Evolutionary conservation across 768 basidiomycete species (phyloP), one percentile per base, ranked within the genome.

Genomic region (Sporobolomyces phaffii): DNA sequence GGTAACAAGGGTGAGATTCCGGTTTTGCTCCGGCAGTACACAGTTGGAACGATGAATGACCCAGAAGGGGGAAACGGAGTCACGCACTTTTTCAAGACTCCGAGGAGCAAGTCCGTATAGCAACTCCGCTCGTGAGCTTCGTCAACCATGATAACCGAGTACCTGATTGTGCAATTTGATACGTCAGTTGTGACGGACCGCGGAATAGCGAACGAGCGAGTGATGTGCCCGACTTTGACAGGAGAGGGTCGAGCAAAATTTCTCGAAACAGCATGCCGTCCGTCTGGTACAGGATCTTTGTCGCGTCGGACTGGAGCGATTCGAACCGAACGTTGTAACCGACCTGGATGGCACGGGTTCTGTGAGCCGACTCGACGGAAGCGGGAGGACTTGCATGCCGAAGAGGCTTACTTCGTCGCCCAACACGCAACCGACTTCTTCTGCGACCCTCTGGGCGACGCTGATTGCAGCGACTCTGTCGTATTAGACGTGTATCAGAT

Each of bases 271-370:
- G 85, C 86, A 98, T 93, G 49, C 96, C 96, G 77, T 99, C 96
- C 36, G 96, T 99, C 84, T 98, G 84, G 77, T 98, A 99, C 45
- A 91, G 83, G 77, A 99, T 90, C 31, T 90, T 83, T 2, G 96
- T 98, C 33, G 87, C 84, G 73, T 89, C 90, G 75, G 84, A 84
- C 74, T 87, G 89, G 58, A 94, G 85, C 72, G 96, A 91, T 77
- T 99, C 96, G 68, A 98, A 98, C 13, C 96, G 87, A 69, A 99
- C 97, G 9, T 89, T 89, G 76, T 99, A 99, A 10, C 96, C 96
- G 72, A 99, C 93, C 91, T 96, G 65, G 28, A 62, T 31, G n/a
- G n/a, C n/a, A 40, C 22, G 24, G n/a, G 20, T 51, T 24, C 2
- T 10, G 15, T 9, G 28, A 31, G 24, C 3, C 11, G 22, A 15